These are phyloP conservation scores for Leucosporidium yakuticum DNA, from an alignment of 768 basidiomycete genomes.

Conservation along the genomic window DNA sequence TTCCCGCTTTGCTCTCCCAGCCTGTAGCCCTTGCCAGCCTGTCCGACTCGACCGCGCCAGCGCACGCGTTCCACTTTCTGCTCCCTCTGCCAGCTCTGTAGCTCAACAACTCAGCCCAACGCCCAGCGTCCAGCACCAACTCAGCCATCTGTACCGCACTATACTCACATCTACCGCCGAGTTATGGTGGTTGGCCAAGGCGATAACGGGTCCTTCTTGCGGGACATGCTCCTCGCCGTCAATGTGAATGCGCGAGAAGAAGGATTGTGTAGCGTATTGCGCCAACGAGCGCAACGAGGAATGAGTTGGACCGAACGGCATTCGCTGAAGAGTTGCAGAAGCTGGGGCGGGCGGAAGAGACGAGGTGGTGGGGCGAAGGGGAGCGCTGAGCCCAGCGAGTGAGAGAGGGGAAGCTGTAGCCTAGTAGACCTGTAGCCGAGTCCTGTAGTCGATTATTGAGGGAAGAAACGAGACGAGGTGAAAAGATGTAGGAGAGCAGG, in stretches of 20 bases:
- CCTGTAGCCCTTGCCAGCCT: neutral
- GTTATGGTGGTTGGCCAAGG: conserved; percentile 33
- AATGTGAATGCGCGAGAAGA: conserved; percentile 19
- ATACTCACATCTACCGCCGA: conserved; percentile 31
- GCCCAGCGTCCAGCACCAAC: neutral
- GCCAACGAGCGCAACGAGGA: conserved; percentile 26
- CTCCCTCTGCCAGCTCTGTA: too few relatives aligned
- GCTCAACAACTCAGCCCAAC: neutral
- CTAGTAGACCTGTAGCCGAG: neutral
- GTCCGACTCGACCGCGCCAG: too few relatives aligned
- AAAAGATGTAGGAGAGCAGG: neutral
- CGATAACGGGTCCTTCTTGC: conserved; percentile 20
- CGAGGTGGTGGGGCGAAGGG: neutral
- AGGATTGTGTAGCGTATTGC: conserved; percentile 18
- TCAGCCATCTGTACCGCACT: neutral
- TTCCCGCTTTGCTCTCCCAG: neutral
- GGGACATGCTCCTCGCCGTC: conserved; percentile 15
- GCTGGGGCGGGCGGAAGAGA: too few relatives aligned
- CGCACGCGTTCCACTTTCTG: too few relatives aligned
- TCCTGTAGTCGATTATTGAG: neutral
- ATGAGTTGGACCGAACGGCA: conserved; percentile 43
- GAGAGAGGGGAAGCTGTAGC: neutral
- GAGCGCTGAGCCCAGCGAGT: neutral
- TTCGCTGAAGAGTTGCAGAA: neutral
- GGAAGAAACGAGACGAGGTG: neutral